Conservation (phyloP, 78 protist genomes). For the Parvularia atlantis region DNA sequence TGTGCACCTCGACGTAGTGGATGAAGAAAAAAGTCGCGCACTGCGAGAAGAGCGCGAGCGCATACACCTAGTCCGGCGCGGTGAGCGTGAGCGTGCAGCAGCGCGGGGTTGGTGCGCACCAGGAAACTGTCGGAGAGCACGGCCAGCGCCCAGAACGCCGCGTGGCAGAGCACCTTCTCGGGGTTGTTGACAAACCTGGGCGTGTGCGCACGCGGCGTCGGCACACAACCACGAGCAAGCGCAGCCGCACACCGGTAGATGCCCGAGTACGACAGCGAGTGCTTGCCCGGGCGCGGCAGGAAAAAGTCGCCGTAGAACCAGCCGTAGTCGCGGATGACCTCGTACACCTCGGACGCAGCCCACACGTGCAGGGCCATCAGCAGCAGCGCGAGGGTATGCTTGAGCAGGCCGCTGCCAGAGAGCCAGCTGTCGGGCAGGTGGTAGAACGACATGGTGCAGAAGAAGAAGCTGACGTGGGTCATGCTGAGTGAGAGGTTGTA, state of each 20-base stretch:
- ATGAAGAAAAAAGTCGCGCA: slow-evolving; percentile 27
- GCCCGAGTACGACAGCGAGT: slow-evolving; percentile 38
- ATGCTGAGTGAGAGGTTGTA: slow-evolving; percentile 39
- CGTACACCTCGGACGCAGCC: slow-evolving; percentile 25
- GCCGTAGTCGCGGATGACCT: slow-evolving; percentile 55
- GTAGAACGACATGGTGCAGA: slow-evolving; percentile 24
- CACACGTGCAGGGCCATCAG: slow-evolving; percentile 39
- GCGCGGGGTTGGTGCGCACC: no score
- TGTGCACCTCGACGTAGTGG: slow-evolving; percentile 29
- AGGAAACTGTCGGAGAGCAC: slow-evolving; percentile 32
- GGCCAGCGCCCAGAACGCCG: slow-evolving; percentile 44
- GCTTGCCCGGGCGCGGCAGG: slow-evolving; percentile 33
- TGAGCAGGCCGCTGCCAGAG: slow-evolving; percentile 31
- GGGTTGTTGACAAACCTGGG: slow-evolving; percentile 54
- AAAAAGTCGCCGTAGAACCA: slow-evolving; percentile 67
- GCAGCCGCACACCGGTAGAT: slow-evolving; percentile 13
- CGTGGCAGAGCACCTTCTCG: slow-evolving; percentile 41
- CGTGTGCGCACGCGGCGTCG: not conserved
- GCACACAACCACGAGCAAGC: not conserved
- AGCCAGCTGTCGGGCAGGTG: slow-evolving; percentile 17
- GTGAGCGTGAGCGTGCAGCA: no score
- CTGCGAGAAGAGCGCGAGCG: slow-evolving; percentile 39
- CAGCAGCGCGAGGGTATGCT: slow-evolving; percentile 27
- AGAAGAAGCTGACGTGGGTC: slow-evolving; percentile 38
- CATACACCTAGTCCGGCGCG: no score